Evolutionary conservation across 176 grass and related monocot species (phyloP).

Genomic region (Musa beccarii): DNA sequence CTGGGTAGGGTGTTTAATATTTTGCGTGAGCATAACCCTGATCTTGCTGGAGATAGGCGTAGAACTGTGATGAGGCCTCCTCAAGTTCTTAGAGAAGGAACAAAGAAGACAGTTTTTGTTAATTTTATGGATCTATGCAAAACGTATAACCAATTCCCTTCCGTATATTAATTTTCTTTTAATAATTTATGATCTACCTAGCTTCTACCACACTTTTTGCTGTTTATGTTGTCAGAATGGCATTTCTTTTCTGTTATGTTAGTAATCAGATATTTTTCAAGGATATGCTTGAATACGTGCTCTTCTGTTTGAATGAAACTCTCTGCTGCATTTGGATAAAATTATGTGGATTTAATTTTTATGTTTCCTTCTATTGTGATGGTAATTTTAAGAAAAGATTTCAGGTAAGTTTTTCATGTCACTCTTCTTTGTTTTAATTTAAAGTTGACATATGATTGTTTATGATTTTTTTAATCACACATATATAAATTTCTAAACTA

Average conservation of each 20-base stretch:
- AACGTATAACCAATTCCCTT: slow-evolving; percentile 22
- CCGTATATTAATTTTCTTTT: neutral
- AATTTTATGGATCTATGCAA: slow-evolving; percentile 92
- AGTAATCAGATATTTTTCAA: neutral
- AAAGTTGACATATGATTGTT: neutral
- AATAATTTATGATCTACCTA: neutral
- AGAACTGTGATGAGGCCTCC: slow-evolving; percentile 66
- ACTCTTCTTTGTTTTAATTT: neutral
- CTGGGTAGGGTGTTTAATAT: slow-evolving; percentile 70
- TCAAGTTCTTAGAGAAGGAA: slow-evolving; percentile 77
- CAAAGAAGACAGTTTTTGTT: slow-evolving; percentile 86
- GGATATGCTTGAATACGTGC: neutral
- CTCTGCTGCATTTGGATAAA: neutral
- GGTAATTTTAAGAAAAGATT: neutral
- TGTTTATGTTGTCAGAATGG: neutral
- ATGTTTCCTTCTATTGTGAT: neutral
- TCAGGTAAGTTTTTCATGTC: neutral
- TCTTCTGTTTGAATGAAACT: neutral
- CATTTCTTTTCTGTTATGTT: neutral
- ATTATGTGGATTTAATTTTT: neutral
- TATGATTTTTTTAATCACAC: too few relatives aligned
- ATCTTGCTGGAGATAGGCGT: slow-evolving; percentile 55
- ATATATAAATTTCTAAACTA: neutral
- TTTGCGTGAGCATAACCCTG: slow-evolving; percentile 68
- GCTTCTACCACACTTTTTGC: neutral